Percentiles rank a stretch among this genome's conserved stretches.
Conservation (phyloP, 106 monocot genomes). For the Dioscorea alata region DNA sequence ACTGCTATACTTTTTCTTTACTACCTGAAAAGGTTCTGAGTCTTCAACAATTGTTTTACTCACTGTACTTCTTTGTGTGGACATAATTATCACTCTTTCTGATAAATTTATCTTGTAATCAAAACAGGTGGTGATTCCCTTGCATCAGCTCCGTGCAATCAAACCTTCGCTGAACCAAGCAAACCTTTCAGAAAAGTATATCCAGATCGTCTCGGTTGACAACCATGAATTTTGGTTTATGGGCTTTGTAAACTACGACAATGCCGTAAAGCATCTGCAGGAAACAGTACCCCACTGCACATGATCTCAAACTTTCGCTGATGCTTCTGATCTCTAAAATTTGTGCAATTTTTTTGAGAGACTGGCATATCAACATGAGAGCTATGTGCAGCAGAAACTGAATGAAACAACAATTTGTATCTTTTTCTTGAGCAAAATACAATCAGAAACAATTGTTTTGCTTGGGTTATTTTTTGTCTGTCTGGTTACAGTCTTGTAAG, state of each 20-base stretch:
- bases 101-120: neutral
- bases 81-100: neutral
- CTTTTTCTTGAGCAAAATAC: too few relatives aligned
- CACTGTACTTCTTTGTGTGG: neutral
- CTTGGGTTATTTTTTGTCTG: too few relatives aligned
- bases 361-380: too few relatives aligned
- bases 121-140: conserved; percentile 30
- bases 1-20: neutral
- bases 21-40: neutral
- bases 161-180: conserved; percentile 29
- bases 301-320: neutral
- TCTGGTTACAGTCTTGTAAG: too few relatives aligned
- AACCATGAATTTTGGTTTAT: conserved; percentile 42
- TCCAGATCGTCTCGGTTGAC: conserved; percentile 36
- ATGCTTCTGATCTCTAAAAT: too few relatives aligned
- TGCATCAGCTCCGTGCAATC: conserved; percentile 31
- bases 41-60: neutral
- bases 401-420: too few relatives aligned
- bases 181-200: conserved; percentile 32
- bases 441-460: too few relatives aligned
- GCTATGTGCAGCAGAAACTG: too few relatives aligned
- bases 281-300: neutral
- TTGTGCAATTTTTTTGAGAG: too few relatives aligned
- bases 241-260: conserved; percentile 39
- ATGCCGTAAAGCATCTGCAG: conserved; percentile 4